Conservation (phyloP, 2,329 filamentous ascomycete species). For the Samsoniella hepiali region DNA sequence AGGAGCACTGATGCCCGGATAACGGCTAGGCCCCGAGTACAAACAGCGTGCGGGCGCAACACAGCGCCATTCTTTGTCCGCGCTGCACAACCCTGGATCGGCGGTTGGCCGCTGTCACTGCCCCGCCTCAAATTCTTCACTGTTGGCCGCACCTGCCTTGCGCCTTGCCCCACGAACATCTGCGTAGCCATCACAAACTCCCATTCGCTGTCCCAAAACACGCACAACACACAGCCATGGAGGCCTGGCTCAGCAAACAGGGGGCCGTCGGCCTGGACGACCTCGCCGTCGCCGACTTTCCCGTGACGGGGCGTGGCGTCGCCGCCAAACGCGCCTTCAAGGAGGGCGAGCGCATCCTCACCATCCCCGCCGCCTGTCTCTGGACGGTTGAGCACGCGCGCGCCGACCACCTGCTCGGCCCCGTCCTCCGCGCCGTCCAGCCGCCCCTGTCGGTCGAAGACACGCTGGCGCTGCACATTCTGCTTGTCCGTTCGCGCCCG, state of each 20-base stretch:
- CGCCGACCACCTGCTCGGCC: conserved; percentile 31
- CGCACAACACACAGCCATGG: conserved; percentile 27
- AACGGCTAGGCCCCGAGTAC: too few relatives aligned
- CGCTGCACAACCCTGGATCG: too few relatives aligned
- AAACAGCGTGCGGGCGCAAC: too few relatives aligned
- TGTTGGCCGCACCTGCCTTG: too few relatives aligned
- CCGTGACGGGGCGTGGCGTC: conserved; percentile 32
- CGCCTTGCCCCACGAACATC: too few relatives aligned
- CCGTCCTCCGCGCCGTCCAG: conserved; percentile 29
- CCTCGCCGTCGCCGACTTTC: conserved; percentile 33
- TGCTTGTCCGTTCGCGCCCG: conserved; percentile 33
- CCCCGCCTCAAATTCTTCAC: too few relatives aligned
- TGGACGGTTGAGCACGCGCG: conserved; percentile 34
- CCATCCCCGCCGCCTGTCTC: conserved; percentile 29
- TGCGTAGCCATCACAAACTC: too few relatives aligned
- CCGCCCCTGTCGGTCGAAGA: conserved; percentile 34
- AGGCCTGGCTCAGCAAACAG: conserved; percentile 31
- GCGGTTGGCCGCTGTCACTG: too few relatives aligned
- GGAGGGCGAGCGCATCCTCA: conserved; percentile 33
- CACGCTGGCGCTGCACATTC: conserved; percentile 32
- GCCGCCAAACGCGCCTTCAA: conserved; percentile 30
- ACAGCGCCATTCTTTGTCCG: too few relatives aligned
- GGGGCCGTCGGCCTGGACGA: conserved; percentile 31
- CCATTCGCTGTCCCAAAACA: too few relatives aligned
- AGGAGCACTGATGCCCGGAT: too few relatives aligned